These are phyloP conservation scores for Aureobasidium sp. DNA, from an alignment of 2,329 filamentous ascomycete genomes.

Conservation along the genomic window DNA sequence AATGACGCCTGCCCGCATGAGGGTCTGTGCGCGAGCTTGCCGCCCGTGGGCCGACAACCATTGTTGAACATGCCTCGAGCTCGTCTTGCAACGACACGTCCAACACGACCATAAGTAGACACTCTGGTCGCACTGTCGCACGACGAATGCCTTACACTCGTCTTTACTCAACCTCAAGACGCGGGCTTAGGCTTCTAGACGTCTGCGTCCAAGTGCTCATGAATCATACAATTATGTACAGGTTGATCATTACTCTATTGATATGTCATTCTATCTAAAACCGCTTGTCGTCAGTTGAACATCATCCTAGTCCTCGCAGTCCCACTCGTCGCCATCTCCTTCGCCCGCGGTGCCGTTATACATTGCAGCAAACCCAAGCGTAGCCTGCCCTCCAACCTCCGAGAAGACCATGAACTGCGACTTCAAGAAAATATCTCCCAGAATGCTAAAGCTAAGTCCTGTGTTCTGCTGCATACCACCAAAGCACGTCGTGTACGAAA, in stretches of 20 bases:
- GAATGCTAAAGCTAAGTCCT: slow-evolving; percentile 53
- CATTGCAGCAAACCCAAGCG: slow-evolving; percentile 16
- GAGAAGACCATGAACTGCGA: slow-evolving; percentile 63
- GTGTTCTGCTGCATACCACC: slow-evolving; percentile 55
- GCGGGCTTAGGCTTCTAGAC: background rate
- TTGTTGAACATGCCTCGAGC: background rate
- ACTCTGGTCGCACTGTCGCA: background rate
- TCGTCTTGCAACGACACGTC: background rate
- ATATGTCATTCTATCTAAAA: slow-evolving; percentile 10
- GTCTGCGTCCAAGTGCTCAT: background rate
- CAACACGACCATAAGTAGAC: background rate
- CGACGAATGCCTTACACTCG: too few relatives aligned
- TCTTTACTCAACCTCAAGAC: too few relatives aligned
- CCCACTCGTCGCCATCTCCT: slow-evolving; percentile 6
- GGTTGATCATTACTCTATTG: slow-evolving; percentile 9
- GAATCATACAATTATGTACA: background rate
- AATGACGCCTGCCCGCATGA: background rate
- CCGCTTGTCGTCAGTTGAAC: background rate
- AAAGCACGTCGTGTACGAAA: slow-evolving; percentile 52
- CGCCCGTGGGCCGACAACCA: background rate
- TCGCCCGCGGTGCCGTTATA: slow-evolving; percentile 25
- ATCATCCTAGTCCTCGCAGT: slow-evolving; percentile 7
- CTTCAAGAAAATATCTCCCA: slow-evolving; percentile 73
- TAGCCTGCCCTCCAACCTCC: background rate
- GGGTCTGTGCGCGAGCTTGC: background rate